Evolutionary conservation across 2,329 filamentous ascomycete genomes (phyloP).

Genomic region (Plectosphaerella sp.): DNA sequence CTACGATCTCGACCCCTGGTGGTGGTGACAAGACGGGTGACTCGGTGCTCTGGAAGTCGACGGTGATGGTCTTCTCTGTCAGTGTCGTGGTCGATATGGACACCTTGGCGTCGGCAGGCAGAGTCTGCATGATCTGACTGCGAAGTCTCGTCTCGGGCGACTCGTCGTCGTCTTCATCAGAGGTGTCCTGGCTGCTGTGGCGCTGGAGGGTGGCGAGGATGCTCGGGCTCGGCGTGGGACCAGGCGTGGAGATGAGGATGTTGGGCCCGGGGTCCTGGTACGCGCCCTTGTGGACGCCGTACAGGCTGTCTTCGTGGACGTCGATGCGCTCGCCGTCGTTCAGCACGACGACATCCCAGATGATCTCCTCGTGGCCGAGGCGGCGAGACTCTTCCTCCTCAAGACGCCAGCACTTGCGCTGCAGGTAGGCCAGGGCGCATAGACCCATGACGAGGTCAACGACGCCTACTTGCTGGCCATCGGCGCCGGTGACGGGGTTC

Average conservation of each 20-base stretch:
- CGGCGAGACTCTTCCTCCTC: constrained; percentile 44
- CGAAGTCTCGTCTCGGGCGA: constrained; percentile 44
- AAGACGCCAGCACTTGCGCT: constrained; percentile 49
- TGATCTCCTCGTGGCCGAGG: constrained; percentile 47
- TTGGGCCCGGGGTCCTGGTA: constrained; percentile 13
- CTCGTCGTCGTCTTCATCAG: constrained; percentile 31
- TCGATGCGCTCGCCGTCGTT: constrained; percentile 55
- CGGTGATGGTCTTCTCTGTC: constrained; percentile 60
- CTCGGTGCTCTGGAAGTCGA: constrained; percentile 53
- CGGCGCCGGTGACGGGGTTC: constrained; percentile 55
- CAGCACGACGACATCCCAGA: constrained; percentile 65
- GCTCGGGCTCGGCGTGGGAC: constrained; percentile 15
- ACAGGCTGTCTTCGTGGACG: constrained; percentile 35
- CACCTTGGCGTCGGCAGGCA: constrained; percentile 53
- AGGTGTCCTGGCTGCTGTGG: constrained; percentile 20
- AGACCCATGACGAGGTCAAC: constrained; percentile 57
- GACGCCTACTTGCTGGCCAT: constrained; percentile 56
- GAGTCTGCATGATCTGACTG: constrained; percentile 48
- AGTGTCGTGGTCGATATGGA: constrained; percentile 56
- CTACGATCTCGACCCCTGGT: constrained; percentile 55
- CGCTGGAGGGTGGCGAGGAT: constrained; percentile 31
- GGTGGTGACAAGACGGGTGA: constrained; percentile 48
- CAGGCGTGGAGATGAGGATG: constrained; percentile 15
- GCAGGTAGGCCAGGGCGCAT: constrained; percentile 57
- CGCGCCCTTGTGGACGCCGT: constrained; percentile 21